phyloP scores from a whole-genome alignment of 1,284 basidiomycete genomes.

The Cryptococcus jaspeensis region DNA sequence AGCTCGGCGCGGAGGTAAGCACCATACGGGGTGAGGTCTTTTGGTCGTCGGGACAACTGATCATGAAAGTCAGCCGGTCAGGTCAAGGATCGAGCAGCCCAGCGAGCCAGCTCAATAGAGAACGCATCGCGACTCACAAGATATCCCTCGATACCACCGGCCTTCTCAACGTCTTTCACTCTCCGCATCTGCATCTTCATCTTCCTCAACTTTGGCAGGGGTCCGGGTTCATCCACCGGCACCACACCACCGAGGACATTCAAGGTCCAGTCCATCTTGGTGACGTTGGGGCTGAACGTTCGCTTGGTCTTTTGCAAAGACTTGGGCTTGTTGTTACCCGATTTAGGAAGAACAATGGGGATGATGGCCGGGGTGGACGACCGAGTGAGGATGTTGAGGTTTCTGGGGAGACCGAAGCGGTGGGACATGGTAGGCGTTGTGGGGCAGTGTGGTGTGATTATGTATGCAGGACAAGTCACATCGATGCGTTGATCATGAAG shows the following conservation, averaged over 20 bases:
- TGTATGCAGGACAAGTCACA: no score
- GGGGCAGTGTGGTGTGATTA: conserved; percentile 13
- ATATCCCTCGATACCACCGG: conserved; percentile 49
- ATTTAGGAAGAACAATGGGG: conserved; percentile 34
- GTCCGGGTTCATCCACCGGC: not conserved
- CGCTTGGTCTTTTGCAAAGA: conserved; percentile 88
- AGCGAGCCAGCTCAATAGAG: not conserved
- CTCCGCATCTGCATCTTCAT: conserved; percentile 43
- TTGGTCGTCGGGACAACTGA: conserved; percentile 43
- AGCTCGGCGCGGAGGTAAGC: conserved; percentile 39
- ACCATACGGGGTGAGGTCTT: conserved; percentile 44
- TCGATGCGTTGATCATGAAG: no score
- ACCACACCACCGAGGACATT: conserved; percentile 23
- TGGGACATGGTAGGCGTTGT: conserved; percentile 2
- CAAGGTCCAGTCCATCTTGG: conserved; percentile 49
- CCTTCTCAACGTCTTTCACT: conserved; percentile 44
- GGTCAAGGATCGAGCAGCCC: not conserved
- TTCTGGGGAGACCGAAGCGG: conserved; percentile 1
- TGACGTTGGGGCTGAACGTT: conserved; percentile 84
- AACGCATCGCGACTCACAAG: conserved; percentile 36
- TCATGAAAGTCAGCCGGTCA: not conserved
- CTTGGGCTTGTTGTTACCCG: conserved; percentile 85
- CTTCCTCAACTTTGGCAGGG: conserved; percentile 26
- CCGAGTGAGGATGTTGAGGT: conserved; percentile 22
- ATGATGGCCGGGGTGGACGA: conserved; percentile 40